phyloP scores from a whole-genome alignment of 306 rosid genomes.

The Cucurbita maxima region DNA sequence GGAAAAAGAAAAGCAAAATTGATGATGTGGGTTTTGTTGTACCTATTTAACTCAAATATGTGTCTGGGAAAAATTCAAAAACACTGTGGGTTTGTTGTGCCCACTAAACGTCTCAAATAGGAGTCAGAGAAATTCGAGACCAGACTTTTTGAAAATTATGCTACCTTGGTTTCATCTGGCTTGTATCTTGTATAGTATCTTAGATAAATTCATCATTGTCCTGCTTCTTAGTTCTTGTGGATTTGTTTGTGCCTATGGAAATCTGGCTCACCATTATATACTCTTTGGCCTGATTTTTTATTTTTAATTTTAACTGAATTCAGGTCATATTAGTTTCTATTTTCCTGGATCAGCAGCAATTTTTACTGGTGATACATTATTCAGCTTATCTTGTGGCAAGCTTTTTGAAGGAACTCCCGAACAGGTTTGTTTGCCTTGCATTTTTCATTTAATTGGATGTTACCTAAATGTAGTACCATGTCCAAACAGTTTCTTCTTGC shows the following conservation, averaged over 20 bases:
- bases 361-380: slow-evolving; percentile 76
- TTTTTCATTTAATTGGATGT: neutral
- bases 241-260: neutral
- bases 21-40: neutral
- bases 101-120: neutral
- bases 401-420: slow-evolving; percentile 84
- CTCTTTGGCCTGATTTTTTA: neutral
- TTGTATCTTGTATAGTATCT: neutral
- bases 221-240: neutral
- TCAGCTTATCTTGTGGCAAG: slow-evolving; percentile 90
- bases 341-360: slow-evolving; percentile 63
- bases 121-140: neutral
- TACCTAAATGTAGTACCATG: neutral
- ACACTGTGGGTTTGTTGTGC: neutral
- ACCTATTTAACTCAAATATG: neutral
- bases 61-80: neutral
- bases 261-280: neutral
- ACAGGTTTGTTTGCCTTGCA: slow-evolving; percentile 35
- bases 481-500: neutral
- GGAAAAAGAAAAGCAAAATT: neutral
- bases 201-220: neutral
- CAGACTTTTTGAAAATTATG: neutral
- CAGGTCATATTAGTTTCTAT: slow-evolving; percentile 86
- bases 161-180: neutral
- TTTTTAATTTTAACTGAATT: slow-evolving; percentile 1